Percentiles rank a stretch among this genome's conserved stretches.
Conservation (phyloP, 148 eudicot genomes). For the Amaranthus hypochondriacus region DNA sequence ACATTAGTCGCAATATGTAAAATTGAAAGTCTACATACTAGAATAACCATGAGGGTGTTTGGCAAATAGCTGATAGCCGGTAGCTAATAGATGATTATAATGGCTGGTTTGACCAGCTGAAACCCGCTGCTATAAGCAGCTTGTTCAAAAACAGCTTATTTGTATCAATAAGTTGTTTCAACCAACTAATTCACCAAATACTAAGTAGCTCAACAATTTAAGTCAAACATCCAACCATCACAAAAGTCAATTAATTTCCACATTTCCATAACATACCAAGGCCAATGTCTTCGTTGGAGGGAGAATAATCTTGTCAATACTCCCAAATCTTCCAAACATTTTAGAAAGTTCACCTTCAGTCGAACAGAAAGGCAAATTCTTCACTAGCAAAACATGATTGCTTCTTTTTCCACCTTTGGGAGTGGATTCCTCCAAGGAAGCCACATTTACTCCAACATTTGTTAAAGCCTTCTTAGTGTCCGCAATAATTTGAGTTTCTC, state of each 20-base stretch:
- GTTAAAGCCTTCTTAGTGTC: conserved; percentile 86
- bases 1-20: too few species aligned
- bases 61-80: too few species aligned
- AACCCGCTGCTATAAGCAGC: too few species aligned
- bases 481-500: conserved; percentile 88
- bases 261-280: conserved; percentile 45
- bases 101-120: too few species aligned
- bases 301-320: conserved; percentile 83
- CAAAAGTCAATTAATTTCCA: neutral
- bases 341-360: conserved; percentile 72
- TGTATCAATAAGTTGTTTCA: too few species aligned
- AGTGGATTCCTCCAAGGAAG: conserved; percentile 67
- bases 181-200: too few species aligned
- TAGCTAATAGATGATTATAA: too few species aligned
- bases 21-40: too few species aligned
- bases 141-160: too few species aligned
- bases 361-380: conserved; percentile 82
- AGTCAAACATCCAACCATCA: neutral
- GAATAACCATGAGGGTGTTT: too few species aligned
- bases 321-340: conserved; percentile 84
- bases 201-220: too few species aligned
- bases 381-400: conserved; percentile 76
- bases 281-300: conserved; percentile 89
- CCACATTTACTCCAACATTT: conserved; percentile 78
- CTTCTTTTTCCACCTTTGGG: conserved; percentile 61